phyloP scores from a whole-genome alignment of 2,329 filamentous ascomycete genomes.

The Aspergillus arachidicola region DNA sequence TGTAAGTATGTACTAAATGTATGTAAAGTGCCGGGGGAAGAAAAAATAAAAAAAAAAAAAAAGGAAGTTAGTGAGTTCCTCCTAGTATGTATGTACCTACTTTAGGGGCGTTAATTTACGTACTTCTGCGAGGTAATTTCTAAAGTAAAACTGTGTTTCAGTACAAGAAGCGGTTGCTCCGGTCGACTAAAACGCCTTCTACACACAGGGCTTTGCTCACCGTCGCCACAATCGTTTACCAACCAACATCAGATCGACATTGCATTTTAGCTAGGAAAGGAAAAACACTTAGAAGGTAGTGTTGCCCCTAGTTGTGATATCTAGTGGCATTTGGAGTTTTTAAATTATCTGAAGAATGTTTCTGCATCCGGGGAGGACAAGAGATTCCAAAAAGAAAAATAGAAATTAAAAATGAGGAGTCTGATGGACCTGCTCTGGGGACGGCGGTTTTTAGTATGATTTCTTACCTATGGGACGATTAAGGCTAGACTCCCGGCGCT shows the following conservation, averaged over 20 bases:
- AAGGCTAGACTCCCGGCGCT: constrained; percentile 4
- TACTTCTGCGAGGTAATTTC: not conserved
- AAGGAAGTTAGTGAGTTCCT: not conserved
- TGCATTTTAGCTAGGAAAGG: not conserved
- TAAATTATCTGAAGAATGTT: not conserved
- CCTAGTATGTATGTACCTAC: not conserved
- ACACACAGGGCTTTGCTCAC: not conserved
- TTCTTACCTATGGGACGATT: not conserved
- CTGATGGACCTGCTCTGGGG: too few species aligned
- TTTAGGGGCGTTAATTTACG: not conserved
- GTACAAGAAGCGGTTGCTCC: not conserved
- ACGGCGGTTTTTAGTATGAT: too few species aligned
- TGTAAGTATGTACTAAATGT: constrained; percentile 1
- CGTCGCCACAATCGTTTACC: not conserved
- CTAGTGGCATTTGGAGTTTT: not conserved
- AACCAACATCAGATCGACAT: not conserved
- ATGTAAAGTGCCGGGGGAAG: not conserved
- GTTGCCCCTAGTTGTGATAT: not conserved
- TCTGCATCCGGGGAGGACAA: not conserved
- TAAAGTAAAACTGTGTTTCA: not conserved
- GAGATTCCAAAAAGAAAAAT: too few species aligned
- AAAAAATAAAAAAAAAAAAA: too few species aligned
- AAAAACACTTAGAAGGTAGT: not conserved
- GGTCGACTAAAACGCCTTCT: not conserved
- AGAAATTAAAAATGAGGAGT: too few species aligned